phyloP scores from a whole-genome alignment of 176 grass and related monocot genomes.

The Oryza officinalis region DNA sequence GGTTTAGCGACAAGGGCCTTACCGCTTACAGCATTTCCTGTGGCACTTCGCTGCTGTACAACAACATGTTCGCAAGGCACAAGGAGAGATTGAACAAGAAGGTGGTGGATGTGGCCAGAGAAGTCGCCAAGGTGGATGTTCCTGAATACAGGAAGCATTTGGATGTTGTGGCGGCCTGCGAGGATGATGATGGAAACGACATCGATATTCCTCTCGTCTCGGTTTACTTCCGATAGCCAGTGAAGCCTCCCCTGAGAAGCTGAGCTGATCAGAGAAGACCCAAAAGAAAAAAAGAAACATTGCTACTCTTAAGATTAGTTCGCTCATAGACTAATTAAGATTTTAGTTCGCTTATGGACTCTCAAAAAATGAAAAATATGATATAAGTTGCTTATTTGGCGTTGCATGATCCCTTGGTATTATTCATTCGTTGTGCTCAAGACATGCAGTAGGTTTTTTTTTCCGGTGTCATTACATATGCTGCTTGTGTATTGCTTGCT shows the following conservation, averaged over 20 bases:
- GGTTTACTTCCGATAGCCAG: constrained; percentile 52
- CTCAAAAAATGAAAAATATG: not conserved
- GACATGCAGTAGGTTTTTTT: not conserved
- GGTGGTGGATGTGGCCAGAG: constrained; percentile 53
- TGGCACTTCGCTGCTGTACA: constrained; percentile 60
- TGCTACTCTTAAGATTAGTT: not conserved
- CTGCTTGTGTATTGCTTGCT: not conserved
- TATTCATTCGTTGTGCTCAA: not conserved
- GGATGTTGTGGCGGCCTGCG: constrained; percentile 67
- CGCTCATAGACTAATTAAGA: not conserved
- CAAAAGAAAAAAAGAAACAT: no score
- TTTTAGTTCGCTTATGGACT: not conserved
- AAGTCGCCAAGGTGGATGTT: constrained; percentile 62
- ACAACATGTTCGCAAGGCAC: constrained; percentile 65
- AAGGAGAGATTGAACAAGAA: constrained; percentile 61
- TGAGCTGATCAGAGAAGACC: no score
- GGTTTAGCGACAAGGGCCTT: constrained; percentile 61
- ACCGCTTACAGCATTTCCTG: constrained; percentile 69
- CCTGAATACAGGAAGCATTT: constrained; percentile 57
- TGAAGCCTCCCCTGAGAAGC: no score
- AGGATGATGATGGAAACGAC: constrained; percentile 60
- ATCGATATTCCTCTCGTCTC: constrained; percentile 67
- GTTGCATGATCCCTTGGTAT: not conserved
- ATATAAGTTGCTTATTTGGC: not conserved
- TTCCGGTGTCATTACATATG: no score